Conservation (phyloP, 257 asterid genomes). For the Primulina eburnea region DNA sequence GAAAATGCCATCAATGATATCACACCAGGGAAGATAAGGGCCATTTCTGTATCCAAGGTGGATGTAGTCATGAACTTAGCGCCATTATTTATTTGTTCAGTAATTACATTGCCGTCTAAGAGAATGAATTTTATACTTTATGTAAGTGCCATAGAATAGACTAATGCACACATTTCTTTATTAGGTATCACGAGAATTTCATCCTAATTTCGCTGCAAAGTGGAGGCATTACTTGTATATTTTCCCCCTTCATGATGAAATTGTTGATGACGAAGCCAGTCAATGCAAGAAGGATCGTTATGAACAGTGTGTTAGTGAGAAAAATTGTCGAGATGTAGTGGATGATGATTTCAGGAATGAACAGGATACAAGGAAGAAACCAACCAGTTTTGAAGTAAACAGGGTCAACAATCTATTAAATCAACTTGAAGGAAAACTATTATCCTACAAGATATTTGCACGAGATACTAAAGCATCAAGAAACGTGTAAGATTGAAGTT, state of each 20-base stretch:
- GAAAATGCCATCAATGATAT: conserved; percentile 59
- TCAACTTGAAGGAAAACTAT: conserved; percentile 83
- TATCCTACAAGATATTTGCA: conserved; percentile 92
- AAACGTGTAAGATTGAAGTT: conserved; percentile 54
- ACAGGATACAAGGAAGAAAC: conserved; percentile 46
- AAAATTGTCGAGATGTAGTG: conserved; percentile 23
- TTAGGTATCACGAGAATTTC: conserved; percentile 88
- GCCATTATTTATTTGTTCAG: conserved; percentile 11
- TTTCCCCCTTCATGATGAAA: conserved; percentile 62
- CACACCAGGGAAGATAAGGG: conserved; percentile 69
- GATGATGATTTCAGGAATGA: conserved; percentile 36
- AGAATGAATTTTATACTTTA: conserved; percentile 18
- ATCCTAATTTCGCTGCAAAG: conserved; percentile 95
- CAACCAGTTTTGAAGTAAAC: conserved; percentile 56
- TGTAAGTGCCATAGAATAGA: conserved; percentile 8
- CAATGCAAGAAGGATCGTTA: conserved; percentile 31
- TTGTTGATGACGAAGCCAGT: conserved; percentile 29
- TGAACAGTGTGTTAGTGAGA: conserved; percentile 29
- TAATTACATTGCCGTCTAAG: conserved; percentile 8
- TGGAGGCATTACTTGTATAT: conserved; percentile 94
- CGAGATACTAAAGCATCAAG: conserved; percentile 94
- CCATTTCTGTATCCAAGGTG: conserved; percentile 75
- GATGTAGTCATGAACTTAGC: conserved; percentile 24
- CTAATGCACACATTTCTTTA: conserved; percentile 22
- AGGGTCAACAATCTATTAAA: conserved; percentile 59